Percentiles rank a stretch among this genome's conserved stretches.
phyloP scores from a whole-genome alignment of 306 rosid genomes.

The Quillaja saponaria region DNA sequence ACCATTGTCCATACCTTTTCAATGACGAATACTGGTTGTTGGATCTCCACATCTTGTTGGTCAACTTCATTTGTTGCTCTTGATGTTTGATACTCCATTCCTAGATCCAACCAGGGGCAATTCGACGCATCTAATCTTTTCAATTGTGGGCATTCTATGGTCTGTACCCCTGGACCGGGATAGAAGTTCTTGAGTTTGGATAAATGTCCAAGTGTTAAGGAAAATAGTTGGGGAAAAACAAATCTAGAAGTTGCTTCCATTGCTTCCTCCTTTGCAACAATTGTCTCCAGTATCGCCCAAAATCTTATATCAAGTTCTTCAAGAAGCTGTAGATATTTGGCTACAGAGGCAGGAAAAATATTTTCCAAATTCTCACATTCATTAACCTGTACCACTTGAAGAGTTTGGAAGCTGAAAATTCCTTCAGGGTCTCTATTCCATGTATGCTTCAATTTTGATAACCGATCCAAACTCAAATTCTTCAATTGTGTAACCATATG shows the following conservation, averaged over 20 bases:
- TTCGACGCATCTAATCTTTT: accelerated
- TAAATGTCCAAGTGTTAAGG: conserved; percentile 4
- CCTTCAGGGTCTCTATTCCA: conserved; percentile 28
- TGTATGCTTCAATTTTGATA: conserved; percentile 23
- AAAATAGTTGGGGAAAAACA: conserved; percentile 15
- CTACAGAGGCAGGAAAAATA: conserved; percentile 22
- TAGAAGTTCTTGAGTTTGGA: conserved; percentile 24
- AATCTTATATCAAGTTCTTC: background rate
- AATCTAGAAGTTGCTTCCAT: background rate
- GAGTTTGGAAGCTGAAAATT: conserved; percentile 13
- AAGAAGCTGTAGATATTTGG: conserved; percentile 1
- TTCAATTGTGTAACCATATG: background rate
- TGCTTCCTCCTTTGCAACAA: conserved; percentile 4
- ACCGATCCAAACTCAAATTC: conserved; percentile 14
- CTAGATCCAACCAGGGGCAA: background rate
- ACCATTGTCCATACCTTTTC: background rate
- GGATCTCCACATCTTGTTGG: background rate
- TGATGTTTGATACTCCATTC: no score
- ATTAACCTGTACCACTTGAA: background rate
- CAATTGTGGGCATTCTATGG: conserved; percentile 22
- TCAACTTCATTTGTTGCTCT: background rate
- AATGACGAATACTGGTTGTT: background rate
- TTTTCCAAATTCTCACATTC: conserved; percentile 13
- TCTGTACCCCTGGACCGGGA: background rate
- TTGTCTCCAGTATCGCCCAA: conserved; percentile 2